Evolutionary conservation across 768 basidiomycete genomes (phyloP), one percentile per base, ranked within the genome.

Genomic region (Leccinum imitatum): DNA sequence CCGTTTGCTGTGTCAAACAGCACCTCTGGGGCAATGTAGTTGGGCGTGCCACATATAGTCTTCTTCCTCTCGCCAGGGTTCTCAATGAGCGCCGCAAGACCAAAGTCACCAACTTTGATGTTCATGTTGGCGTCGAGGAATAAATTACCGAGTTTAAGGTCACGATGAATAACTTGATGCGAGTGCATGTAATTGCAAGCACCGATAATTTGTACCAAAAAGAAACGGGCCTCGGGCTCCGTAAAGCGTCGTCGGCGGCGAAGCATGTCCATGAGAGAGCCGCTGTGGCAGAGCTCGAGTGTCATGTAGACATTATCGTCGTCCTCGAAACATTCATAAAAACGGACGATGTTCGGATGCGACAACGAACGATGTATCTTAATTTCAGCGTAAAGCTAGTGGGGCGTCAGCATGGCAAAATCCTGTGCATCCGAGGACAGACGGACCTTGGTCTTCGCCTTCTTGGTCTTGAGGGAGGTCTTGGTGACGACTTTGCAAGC

Each of bases 21-120:
- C 23, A 98, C 95, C 71, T 98, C 96, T 0, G 97, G 97, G 0
- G 97, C 96, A 63, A 99, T 98, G 71, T 99, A 98, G 71, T 99
- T 98, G 2, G 96, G 97, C 0, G 96, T 99, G 1, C 96, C 96
- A 65, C 97, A 98, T 51, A 98, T 97, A 0, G 96, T 99, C 85
- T 98, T 98, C 83, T 98, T 97, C 70, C 96, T 79, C 74, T 98
- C 96, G 0, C 96, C 96, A 11, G 91, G 92, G 70, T 86, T 95
- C 78, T 98, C 95, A 52, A 98, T 96, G 52, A 99, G 83, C 2
- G 96, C 97, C 0, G 97, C 96, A 21, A 99, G 81, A 10, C 96
- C 96, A 76, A 99, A 97, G 77, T 99, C 96, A 21, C 94, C 96
- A 19, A 98, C 94, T 71, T 97, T 93, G 72, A 98, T 81, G 71